Conservation (phyloP, 441 rosid species). For the Croton laevigatus region DNA sequence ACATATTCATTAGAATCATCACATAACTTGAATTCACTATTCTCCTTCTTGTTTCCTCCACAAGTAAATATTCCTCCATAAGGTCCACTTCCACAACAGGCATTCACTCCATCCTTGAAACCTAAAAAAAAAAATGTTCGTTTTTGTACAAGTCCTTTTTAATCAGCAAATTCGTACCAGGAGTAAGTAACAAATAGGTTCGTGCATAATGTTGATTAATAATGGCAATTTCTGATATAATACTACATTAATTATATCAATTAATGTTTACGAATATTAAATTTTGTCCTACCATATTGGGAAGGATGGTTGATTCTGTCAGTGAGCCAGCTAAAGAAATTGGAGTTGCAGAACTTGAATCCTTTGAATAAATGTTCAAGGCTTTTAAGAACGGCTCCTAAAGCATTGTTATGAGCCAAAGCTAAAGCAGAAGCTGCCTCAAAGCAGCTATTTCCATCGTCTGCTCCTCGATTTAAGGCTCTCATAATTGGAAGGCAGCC, state of each 20-base stretch:
- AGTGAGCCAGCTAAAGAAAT: constrained; percentile 40
- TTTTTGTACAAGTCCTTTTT: too few species aligned
- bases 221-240: too few species aligned
- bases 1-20: constrained; percentile 32
- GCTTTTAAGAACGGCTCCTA: constrained; percentile 33
- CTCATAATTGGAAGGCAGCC: constrained; percentile 55
- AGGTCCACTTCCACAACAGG: constrained; percentile 54
- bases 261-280: neutral
- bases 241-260: too few species aligned
- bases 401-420: constrained; percentile 44
- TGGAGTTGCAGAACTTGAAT: constrained; percentile 41
- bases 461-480: constrained; percentile 34
- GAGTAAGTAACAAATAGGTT: too few species aligned
- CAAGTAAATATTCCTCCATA: constrained; percentile 35
- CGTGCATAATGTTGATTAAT: too few species aligned
- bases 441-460: constrained; percentile 34
- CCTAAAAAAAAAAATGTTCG: constrained; percentile 29
- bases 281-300: constrained; percentile 30
- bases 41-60: constrained; percentile 35
- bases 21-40: constrained; percentile 32
- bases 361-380: constrained; percentile 34
- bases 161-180: too few species aligned
- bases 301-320: constrained; percentile 36
- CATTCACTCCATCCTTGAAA: constrained; percentile 46
- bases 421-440: constrained; percentile 49